Base-by-base conservation (phyloP, 805 yeast genomes). In the Sugiyamaella mastotermitis region DNA sequence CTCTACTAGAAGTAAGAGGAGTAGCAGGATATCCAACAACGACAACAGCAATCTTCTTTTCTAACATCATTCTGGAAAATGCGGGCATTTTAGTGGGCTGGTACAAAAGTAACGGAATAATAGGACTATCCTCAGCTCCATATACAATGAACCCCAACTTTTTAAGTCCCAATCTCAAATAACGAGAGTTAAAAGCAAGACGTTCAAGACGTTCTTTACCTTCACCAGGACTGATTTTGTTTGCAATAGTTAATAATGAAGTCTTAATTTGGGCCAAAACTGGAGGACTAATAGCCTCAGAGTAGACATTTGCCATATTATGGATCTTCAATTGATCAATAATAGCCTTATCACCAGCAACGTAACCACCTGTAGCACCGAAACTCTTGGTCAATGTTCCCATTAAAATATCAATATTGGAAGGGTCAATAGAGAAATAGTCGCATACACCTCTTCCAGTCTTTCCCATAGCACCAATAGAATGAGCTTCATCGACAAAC, bases 21-120 rank as follows among this genome's bases (percentile, higher is more conserved):
- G 97, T 90, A 1, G 98, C 98, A 8, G 99, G 99, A 58, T 92
- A 92, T 25, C 97, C 96, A 31, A 90, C 97, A 47, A 90, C 80
- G 24, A 92, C 99, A 34, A 90, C 88, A 3, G 98, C 98, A 44
- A 92, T 80, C 37, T 83, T 83, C 61, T 76, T 69, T 47, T 74
- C 76, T 51, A 82, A 74, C 71, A 90, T 73, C 72, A 77, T 74
- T 58, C 95, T 74, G 32, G 95, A 81, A 46, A 87, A 76, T 0
- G 90, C 87, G 18, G 95, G 94, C 94, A 92, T 86, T 58, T 88
- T 90, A 20, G 94, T 79, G 17, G 98, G 99, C 37, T 85, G 76
- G 57, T 82, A 92, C 46, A 88, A 63, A 57, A 92, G 66, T 45
- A 90, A 61, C 23, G 98, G 98, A 43, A 92, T 78, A 37, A 92